Conservation (phyloP, 2,329 filamentous ascomycete genomes). For the Tolypocladium tundrense region DNA sequence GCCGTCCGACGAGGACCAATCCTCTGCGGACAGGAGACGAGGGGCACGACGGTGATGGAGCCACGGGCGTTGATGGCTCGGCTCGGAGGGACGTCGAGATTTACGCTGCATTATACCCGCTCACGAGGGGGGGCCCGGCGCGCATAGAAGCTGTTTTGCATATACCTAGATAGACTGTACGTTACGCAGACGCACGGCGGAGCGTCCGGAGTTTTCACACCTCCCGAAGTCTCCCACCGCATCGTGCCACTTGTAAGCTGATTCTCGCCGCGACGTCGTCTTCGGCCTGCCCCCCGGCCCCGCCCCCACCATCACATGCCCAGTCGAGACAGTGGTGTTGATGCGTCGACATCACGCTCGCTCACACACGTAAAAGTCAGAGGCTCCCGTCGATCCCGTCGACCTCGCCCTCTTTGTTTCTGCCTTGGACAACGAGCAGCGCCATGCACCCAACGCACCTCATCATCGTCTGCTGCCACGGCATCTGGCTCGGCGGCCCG, state of each 20-base stretch:
- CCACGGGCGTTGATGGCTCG: not conserved
- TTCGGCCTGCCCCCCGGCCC: not conserved
- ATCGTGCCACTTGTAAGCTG: not conserved
- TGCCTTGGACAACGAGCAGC: not conserved
- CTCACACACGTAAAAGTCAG: not conserved
- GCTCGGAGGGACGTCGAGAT: not conserved
- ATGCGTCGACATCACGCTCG: not conserved
- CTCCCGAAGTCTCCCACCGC: not conserved
- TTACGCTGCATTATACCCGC: not conserved
- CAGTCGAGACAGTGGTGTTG: too few relatives aligned
- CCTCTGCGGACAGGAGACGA: not conserved
- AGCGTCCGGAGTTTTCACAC: not conserved
- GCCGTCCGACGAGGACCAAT: not conserved
- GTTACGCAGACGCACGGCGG: not conserved
- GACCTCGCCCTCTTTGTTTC: not conserved
- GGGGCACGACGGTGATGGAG: not conserved
- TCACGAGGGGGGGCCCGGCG: not conserved
- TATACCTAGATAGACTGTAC: not conserved
- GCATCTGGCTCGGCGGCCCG: conserved; percentile 58
- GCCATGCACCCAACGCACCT: conserved; percentile 33
- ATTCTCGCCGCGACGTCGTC: not conserved
- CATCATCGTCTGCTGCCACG: conserved; percentile 77
- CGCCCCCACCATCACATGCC: not conserved
- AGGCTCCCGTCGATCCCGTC: too few relatives aligned
- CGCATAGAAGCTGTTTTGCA: not conserved